These are phyloP conservation scores for Coniochaeta sp. DNA, from an alignment of 2,329 filamentous ascomycete species.

Conservation along the genomic window DNA sequence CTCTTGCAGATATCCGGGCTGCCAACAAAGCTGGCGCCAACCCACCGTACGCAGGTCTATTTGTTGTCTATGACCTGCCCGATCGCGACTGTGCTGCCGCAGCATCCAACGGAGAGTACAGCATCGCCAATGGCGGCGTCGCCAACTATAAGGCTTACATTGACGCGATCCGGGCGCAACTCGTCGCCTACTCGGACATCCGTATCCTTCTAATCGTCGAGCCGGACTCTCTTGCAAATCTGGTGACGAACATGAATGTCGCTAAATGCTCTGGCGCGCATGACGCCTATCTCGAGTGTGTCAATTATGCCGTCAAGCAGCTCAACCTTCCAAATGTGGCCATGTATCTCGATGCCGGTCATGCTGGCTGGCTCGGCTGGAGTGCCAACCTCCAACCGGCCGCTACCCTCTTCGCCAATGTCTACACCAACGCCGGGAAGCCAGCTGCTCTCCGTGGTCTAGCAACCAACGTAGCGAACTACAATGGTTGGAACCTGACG, in stretches of 20 bases:
- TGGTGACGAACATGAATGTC: conserved; percentile 47
- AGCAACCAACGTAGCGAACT: conserved; percentile 52
- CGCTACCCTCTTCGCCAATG: conserved; percentile 34
- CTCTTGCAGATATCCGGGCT: conserved; percentile 28
- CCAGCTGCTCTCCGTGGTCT: conserved; percentile 44
- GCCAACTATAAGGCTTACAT: conserved; percentile 50
- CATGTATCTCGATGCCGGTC: conserved; percentile 51
- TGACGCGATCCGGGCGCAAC: conserved; percentile 33
- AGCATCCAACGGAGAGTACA: conserved; percentile 49
- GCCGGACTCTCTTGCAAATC: conserved; percentile 51
- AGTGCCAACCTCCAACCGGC: conserved; percentile 42
- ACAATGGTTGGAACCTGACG: conserved; percentile 39
- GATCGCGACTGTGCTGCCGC: conserved; percentile 50
- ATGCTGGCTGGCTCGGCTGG: conserved; percentile 54
- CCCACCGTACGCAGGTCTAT: conserved; percentile 35
- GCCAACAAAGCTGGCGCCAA: conserved; percentile 26
- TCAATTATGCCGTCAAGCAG: conserved; percentile 40
- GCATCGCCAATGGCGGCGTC: conserved; percentile 40
- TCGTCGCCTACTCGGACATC: conserved; percentile 34
- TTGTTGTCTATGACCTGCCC: conserved; percentile 51
- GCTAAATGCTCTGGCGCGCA: conserved; percentile 40
- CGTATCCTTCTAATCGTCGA: conserved; percentile 39
- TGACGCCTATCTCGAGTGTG: conserved; percentile 40
- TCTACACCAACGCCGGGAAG: conserved; percentile 42
- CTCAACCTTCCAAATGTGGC: conserved; percentile 48